Evolutionary conservation across 2,329 filamentous ascomycete genomes (phyloP).

Genomic region (Paraphaeosphaeria minitans): DNA sequence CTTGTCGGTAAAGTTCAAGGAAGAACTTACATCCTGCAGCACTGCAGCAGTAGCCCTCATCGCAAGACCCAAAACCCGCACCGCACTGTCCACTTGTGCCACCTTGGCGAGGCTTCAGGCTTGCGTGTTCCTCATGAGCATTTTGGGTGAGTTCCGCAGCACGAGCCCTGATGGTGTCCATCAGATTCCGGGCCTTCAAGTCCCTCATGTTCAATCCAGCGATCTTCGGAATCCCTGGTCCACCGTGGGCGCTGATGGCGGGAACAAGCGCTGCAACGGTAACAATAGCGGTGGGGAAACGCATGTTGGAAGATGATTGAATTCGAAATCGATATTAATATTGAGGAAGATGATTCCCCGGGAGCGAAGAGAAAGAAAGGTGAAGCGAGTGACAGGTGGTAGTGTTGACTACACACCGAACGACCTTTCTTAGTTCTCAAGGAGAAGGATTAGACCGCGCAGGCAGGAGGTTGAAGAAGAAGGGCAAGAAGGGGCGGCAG

Average conservation of each 20-base stretch:
- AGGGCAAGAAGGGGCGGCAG: constrained; percentile 14
- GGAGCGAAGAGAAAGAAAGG: constrained; percentile 16
- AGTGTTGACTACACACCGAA: constrained; percentile 35
- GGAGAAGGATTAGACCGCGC: constrained; percentile 15
- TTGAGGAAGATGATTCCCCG: constrained; percentile 30
- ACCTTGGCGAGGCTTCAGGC: constrained; percentile 34
- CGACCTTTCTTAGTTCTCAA: constrained; percentile 24
- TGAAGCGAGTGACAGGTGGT: constrained; percentile 42
- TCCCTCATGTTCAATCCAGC: constrained; percentile 42
- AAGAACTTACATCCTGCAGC: constrained; percentile 31
- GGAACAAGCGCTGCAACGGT: constrained; percentile 36
- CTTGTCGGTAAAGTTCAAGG: background rate
- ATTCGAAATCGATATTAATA: constrained; percentile 18
- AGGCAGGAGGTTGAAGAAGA: constrained; percentile 23
- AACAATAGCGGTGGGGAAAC: constrained; percentile 39
- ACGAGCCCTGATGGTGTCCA: constrained; percentile 34
- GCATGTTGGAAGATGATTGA: constrained; percentile 30
- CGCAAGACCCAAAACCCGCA: constrained; percentile 34
- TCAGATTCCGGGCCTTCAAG: constrained; percentile 40
- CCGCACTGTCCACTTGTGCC: constrained; percentile 40
- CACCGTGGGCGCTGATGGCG: constrained; percentile 39
- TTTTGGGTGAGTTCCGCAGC: constrained; percentile 28
- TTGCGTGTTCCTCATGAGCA: constrained; percentile 24
- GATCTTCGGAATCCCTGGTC: constrained; percentile 37
- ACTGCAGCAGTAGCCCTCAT: constrained; percentile 44